These are phyloP conservation scores for Cryptococcus wingfieldii DNA, from an alignment of 1,284 basidiomycete genomes.

Conservation along the genomic window DNA sequence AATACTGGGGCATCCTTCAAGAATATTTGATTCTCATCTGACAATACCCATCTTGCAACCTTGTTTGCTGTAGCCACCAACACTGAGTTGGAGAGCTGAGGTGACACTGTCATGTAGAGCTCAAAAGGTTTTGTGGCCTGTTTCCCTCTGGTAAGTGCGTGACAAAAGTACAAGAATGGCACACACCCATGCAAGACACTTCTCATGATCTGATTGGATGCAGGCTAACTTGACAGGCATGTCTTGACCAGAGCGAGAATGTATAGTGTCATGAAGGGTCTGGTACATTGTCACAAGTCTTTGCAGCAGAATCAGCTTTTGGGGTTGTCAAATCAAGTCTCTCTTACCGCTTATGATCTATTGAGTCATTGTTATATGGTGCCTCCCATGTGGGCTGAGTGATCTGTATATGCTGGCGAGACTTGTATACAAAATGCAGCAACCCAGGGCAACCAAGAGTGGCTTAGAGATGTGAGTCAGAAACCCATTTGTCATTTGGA, in stretches of 20 bases:
- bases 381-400: conserved; percentile 78
- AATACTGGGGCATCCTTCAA: conserved; percentile 83
- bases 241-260: conserved; percentile 71
- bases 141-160: background rate
- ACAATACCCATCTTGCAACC: conserved; percentile 83
- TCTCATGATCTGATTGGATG: conserved; percentile 75
- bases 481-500: background rate
- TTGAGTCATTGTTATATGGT: conserved; percentile 61
- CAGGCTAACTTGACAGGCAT: conserved; percentile 75
- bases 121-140: conserved; percentile 92
- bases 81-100: conserved; percentile 76
- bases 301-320: background rate
- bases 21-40: conserved; percentile 76
- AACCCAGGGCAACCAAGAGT: conserved; percentile 80
- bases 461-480: conserved; percentile 21
- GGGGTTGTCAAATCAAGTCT: background rate
- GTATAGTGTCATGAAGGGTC: conserved; percentile 73
- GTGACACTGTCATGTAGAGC: conserved; percentile 77
- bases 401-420: conserved; percentile 77
- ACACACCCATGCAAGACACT: conserved; percentile 63
- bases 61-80: conserved; percentile 81
- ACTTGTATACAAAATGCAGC: conserved; percentile 93
- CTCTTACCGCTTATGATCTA: conserved; percentile 31
- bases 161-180: background rate
- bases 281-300: conserved; percentile 82